Conservation (phyloP, 2,329 filamentous ascomycete species). For the Xylariaceae sp. region DNA sequence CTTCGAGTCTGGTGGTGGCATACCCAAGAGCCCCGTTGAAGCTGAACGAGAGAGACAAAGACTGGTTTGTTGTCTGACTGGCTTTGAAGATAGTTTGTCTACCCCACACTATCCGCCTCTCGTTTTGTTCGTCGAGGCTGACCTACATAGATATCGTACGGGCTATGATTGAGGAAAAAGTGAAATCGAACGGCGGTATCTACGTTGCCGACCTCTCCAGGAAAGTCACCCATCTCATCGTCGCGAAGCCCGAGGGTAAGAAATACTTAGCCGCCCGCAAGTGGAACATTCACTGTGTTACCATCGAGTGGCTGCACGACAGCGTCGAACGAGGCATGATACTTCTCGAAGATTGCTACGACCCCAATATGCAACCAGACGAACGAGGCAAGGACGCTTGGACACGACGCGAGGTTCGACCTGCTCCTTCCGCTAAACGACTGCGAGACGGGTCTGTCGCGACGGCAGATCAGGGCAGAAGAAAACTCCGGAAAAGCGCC, state of each 20-base stretch:
- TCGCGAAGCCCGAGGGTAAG: constrained; percentile 71
- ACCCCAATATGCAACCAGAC: constrained; percentile 65
- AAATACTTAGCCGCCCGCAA: constrained; percentile 85
- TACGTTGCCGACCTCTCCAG: constrained; percentile 88
- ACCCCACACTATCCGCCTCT: background rate
- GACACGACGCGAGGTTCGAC: constrained; percentile 50
- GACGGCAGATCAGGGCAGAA: constrained; percentile 54
- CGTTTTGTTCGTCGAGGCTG: constrained; percentile 6
- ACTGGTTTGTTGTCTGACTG: constrained; percentile 53
- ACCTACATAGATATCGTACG: constrained; percentile 55
- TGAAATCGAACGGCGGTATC: constrained; percentile 68
- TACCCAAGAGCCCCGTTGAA: constrained; percentile 29
- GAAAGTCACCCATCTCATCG: constrained; percentile 82
- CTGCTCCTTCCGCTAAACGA: constrained; percentile 55
- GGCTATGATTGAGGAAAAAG: constrained; percentile 63
- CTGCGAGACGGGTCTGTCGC: constrained; percentile 45
- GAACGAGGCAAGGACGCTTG: constrained; percentile 77
- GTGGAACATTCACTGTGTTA: constrained; percentile 79
- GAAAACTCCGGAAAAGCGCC: constrained; percentile 83
- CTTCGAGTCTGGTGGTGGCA: constrained; percentile 52
- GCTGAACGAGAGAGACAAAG: constrained; percentile 33
- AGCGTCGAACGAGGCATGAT: constrained; percentile 85
- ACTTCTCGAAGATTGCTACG: constrained; percentile 79
- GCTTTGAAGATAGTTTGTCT: constrained; percentile 49
- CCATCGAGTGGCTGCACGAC: constrained; percentile 79